Base-by-base conservation (phyloP, 352 stramenopile species). In the Phytophthora parvispora region DNA sequence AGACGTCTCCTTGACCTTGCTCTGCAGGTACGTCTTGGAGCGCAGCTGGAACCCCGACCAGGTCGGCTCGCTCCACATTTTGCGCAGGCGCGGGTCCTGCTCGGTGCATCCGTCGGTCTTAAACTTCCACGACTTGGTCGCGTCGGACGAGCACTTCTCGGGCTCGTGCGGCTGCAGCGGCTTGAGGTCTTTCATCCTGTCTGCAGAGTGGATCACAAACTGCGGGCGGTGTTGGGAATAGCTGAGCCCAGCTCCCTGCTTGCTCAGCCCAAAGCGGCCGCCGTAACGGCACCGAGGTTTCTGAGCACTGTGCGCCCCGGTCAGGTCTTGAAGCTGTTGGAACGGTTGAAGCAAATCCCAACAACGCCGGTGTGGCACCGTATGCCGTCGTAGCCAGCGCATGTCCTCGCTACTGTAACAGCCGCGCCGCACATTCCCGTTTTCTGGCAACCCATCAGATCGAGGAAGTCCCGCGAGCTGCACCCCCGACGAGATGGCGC, bases 31-130 rank as follows among this genome's bases (percentile, higher is more conserved):
- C 25, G 54, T 85, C 74, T 93, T 94, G 61, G 77, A 83, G 50
- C 88, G 86, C 15, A 95, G 70, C 69, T 90, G 88, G 65, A 94
- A 93, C 20, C 59, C 71, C 1, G 73, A 45, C 72, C 76, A 87
- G 22, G 86, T 81, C 5, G 83, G 86, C 56, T 95, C 86, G 20
- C 71, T 70, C 88, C 88, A 95, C 75, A 94, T 92, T 63, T 90
- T 88, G 1, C 81, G 77, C 3, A 94, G 74, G 50, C 59, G 69
- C 27, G 75, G 20, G 47, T 66, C 57, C 63, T 91, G 86, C 56
- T 84, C 69, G 3, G 67, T 53, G 43, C 80, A 91, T 8, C 64
- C 70, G 6, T 78, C 77, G 6, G 80, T 83, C 34, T 81, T 60
- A 16, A 74, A 61, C 4, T 74, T 78, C 83, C 85, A 91, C 24